Percentiles rank a stretch among this genome's conserved stretches.
phyloP scores from a whole-genome alignment of 169 alveolate species.

The Eimeria necatrix region DNA sequence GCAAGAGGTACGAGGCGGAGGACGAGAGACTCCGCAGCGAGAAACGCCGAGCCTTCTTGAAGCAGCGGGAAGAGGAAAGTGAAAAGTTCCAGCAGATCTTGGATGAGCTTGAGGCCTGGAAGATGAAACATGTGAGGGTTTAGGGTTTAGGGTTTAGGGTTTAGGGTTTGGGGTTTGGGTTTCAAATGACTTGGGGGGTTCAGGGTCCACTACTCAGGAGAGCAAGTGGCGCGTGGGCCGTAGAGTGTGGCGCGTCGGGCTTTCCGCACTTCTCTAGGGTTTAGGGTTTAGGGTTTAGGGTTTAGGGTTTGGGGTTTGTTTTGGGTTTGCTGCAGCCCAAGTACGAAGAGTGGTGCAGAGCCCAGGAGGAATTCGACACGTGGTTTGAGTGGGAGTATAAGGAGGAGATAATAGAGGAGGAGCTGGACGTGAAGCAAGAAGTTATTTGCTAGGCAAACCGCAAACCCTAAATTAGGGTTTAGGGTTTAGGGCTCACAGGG shows the following conservation, averaged over 20 bases:
- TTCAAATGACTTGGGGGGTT: neutral
- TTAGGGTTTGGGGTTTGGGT: neutral
- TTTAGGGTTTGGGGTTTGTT: neutral
- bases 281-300: neutral
- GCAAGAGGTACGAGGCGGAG: slow-evolving; percentile 80
- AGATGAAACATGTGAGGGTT: slow-evolving; percentile 68
- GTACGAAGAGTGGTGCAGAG: slow-evolving; percentile 80
- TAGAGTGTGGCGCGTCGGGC: neutral
- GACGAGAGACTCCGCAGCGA: slow-evolving; percentile 79
- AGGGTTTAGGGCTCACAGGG: neutral
- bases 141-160: neutral
- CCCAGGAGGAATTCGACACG: slow-evolving; percentile 55
- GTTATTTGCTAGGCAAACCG: too few relatives aligned
- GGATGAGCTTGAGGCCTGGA: slow-evolving; percentile 78
- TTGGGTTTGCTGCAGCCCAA: slow-evolving; percentile 15
- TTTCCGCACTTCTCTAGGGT: neutral
- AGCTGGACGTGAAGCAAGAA: slow-evolving; percentile 76
- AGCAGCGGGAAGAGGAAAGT: slow-evolving; percentile 73
- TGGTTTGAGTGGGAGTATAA: slow-evolving; percentile 80
- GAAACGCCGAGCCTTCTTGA: slow-evolving; percentile 79
- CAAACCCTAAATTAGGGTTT: too few relatives aligned
- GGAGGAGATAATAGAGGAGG: slow-evolving; percentile 78
- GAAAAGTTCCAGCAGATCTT: slow-evolving; percentile 71
- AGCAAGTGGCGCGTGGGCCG: neutral
- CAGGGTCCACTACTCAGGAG: neutral